Evolutionary conservation across 306 rosid species (phyloP), one percentile per base, ranked within the genome.

Genomic region (Medicago lupulina): DNA sequence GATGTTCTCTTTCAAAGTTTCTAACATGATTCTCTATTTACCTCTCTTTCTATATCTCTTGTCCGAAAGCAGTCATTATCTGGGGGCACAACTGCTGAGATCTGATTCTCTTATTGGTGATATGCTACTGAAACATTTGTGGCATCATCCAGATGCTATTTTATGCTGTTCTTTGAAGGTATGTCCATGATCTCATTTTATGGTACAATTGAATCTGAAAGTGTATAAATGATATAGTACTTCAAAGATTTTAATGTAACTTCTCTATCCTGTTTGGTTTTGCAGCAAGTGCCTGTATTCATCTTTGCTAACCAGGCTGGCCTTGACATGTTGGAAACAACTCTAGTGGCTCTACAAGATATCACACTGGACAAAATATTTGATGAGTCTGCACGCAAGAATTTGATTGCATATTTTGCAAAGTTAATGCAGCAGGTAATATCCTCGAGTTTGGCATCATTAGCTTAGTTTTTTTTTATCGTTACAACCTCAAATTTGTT

Each of bases 241-340:
- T 46, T 8, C 43, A 25, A 60, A 18, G 39, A 1, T 7, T 68
- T 17, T 8, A 17, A 25, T 36, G 17, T 6, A 47, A 2, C 14
- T 46, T 8, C 43, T 38, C 5, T 64, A 18, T 46, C 67, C 69
- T 64, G 3, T 31, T 43, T 71, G 73, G 34, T 16, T 2, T 77
- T 17, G 79, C 96, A 96, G 99, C 57, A 92, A 0, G 55, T 85
- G 80, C 99, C 98, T 0, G 92, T 92, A 74, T 96, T 92, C 87
- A 86, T 85, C 66, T 96, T 96, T 36, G 97, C 98, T n/a, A 96
- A 96, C 84, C 96, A 96, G 84, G 88, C 97, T 2, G 99, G 99
- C 63, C 97, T 96, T 7, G 99, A 96, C 85, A 96, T 92, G 99
- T 70, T 96, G 79, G 99, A 96, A 79, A 96, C 99, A 38, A 92